phyloP scores from a whole-genome alignment of 75 land plant species.

The Pinus taeda region DNA sequence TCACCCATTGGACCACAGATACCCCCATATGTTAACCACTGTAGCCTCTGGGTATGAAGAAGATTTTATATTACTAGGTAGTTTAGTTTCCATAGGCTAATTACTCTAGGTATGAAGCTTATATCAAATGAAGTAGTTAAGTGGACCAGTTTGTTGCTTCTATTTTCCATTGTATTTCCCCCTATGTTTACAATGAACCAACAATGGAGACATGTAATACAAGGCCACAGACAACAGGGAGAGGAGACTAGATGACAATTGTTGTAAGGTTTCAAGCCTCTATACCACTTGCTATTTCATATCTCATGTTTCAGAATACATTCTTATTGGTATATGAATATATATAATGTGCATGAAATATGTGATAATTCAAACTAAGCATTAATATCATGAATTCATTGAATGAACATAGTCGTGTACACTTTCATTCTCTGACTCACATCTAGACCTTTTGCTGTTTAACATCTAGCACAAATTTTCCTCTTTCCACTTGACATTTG shows the following conservation, averaged over 20 bases:
- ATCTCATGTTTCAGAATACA: not conserved
- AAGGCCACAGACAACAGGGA: constrained; percentile 57
- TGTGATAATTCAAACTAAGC: not conserved
- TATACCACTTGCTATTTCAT: not conserved
- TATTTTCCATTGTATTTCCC: not conserved
- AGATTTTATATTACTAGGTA: too few relatives aligned
- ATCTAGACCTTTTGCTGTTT: too few relatives aligned
- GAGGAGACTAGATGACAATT: constrained; percentile 77
- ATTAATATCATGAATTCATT: too few relatives aligned
- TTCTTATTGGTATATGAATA: not conserved
- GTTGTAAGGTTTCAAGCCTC: constrained; percentile 42
- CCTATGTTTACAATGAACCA: constrained; percentile 67
- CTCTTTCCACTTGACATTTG: too few relatives aligned
- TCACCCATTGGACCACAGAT: too few relatives aligned
- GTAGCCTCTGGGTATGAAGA: too few relatives aligned
- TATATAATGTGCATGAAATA: not conserved
- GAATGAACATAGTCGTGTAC: too few relatives aligned
- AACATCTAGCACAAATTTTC: too few relatives aligned
- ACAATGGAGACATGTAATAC: constrained; percentile 51
- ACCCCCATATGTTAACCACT: too few relatives aligned
- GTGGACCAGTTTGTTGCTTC: not conserved
- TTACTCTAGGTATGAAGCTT: not conserved
- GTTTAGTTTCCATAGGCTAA: not conserved
- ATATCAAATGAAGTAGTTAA: too few relatives aligned
- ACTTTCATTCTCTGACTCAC: too few relatives aligned